Percentiles rank a stretch among this genome's conserved stretches.
These are phyloP conservation scores for Phylloporus sp. DNA, from an alignment of 768 basidiomycete species.

Conservation along the genomic window DNA sequence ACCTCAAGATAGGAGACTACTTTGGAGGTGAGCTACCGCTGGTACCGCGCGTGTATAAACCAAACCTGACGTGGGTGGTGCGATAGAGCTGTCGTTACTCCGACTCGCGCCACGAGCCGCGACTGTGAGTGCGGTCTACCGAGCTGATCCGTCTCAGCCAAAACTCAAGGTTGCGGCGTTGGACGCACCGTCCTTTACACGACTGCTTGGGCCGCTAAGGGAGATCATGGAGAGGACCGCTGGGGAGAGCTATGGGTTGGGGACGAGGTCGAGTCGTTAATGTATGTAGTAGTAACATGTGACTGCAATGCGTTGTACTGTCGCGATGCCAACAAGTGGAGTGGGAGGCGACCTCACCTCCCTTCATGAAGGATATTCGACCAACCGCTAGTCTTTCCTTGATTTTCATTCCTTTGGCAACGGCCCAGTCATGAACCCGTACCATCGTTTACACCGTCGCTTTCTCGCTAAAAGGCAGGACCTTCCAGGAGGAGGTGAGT, in stretches of 20 bases:
- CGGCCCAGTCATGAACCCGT: constrained; percentile 19
- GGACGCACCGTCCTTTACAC: constrained; percentile 90
- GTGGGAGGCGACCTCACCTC: constrained; percentile 10
- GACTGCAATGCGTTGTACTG: constrained; percentile 1
- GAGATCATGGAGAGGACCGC: constrained; percentile 92
- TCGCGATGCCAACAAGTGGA: constrained; percentile 33
- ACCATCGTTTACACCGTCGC: constrained; percentile 14
- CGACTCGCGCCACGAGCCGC: constrained; percentile 89
- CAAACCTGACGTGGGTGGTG: constrained; percentile 7
- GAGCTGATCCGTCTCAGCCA: constrained; percentile 40
- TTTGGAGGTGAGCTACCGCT: constrained; percentile 77
- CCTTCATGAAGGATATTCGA: neutral
- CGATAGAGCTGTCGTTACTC: constrained; percentile 83
- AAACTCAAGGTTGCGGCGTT: constrained; percentile 92
- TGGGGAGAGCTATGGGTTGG: constrained; percentile 62
- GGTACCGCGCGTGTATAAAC: neutral
- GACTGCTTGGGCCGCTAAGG: constrained; percentile 85
- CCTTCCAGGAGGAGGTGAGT: constrained; percentile 28
- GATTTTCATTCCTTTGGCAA: constrained; percentile 15
- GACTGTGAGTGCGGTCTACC: constrained; percentile 80
- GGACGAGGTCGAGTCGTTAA: constrained; percentile 33
- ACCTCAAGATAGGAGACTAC: constrained; percentile 88
- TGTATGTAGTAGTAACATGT: neutral
- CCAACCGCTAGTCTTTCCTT: constrained; percentile 23
- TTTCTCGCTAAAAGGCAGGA: constrained; percentile 25